Base-by-base conservation (phyloP, 176 grass and related monocot genomes). In the Carex kokanica region DNA sequence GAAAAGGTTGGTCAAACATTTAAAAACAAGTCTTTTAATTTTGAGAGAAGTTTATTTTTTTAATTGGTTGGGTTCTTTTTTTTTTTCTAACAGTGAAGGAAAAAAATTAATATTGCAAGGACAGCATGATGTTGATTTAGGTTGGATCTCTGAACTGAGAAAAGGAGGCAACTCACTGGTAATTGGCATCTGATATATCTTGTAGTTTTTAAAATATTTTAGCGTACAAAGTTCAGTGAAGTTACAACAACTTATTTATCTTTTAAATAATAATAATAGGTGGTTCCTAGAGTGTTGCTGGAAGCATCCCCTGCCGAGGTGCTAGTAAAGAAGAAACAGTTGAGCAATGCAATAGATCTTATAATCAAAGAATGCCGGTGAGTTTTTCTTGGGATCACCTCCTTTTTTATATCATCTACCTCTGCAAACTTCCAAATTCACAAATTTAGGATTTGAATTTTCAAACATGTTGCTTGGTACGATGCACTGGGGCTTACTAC, bases 321-420 rank as follows among this genome's bases (percentile, higher is more conserved):
- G 43, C 91, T 95, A 77, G 75, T 88, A 67, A 90, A 93, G 73
- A 91, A 95, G 86, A 88, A 91, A 83, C 80, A 86, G 79, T 90
- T 86, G 56, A 71, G 45, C 78, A 98, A 93, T 29, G 83, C 86
- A 71, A 91, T 95, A 80, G 84, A 98, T 66, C 73, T 98, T 61
- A 88, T 98, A 84, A 82, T 98, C 78, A 95, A 32, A 24, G 92
- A 98, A 87, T 98, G 95, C 95, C 88, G 78, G 95, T 98, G 87
- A 90, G 68, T 74, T 49, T 12, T 4, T 85, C 12, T 81, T 58
- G 17, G 23, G 29, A 40, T 85, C 23, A 16, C 5, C 13, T 32
- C 69, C 36, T 67, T 74, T 65, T 60, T 67, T 78, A 21, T 53
- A 63, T 16, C 4, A 54, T 66, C 23, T 49, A 53, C 45, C 43